Evolutionary conservation across 805 yeast genomes (phyloP), one percentile per base, ranked within the genome.

Genomic region (Gaillardinia entomophila): DNA sequence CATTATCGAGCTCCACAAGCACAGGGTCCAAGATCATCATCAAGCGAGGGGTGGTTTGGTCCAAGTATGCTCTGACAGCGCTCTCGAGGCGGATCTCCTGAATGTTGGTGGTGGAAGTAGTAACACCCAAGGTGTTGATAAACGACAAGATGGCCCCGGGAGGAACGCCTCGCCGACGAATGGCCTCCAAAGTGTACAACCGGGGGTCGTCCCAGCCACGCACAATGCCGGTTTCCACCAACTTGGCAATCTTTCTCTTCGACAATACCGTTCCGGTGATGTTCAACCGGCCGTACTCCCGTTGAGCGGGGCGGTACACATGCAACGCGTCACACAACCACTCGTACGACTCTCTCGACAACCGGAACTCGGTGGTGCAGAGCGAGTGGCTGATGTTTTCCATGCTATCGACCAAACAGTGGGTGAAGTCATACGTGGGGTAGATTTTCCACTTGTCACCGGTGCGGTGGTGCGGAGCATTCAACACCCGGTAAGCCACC

Each of bases 191-290:
- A 4, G 99, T 92, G 61, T 79, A 92, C 56, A 92, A 71, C 53
- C 99, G 77, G 49, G 99, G 98, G 62, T 92, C 98, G 60, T 92
- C 94, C 99, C 99, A 92, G 28, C 87, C 96, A 58, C 96, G 78
- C 16, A 92, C 99, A 49, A 72, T 65, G 4, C 73, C 66, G 17
- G 79, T 92, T 36, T 76, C 82, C 15, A 92, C 97, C 45, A 92
- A 72, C 60, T 87, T 84, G 43, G 96, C 94, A 56, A 92, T 88
- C 64, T 92, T 92, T 59, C 99, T 79, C 73, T 92, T 92, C 37
- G 96, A 86, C 75, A 92, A 66, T 41, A 92, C 78, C 8, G 97
- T 85, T 35, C 98, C 98, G 2, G 95, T 84, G 46, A 92, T 76
- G 59, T 89, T 92, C 56, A 92, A 76, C 60, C 98, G 79, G 45